These are phyloP conservation scores for Annulohypoxylon moriforme DNA, from an alignment of 495 filamentous ascomycete species.

Conservation along the genomic window DNA sequence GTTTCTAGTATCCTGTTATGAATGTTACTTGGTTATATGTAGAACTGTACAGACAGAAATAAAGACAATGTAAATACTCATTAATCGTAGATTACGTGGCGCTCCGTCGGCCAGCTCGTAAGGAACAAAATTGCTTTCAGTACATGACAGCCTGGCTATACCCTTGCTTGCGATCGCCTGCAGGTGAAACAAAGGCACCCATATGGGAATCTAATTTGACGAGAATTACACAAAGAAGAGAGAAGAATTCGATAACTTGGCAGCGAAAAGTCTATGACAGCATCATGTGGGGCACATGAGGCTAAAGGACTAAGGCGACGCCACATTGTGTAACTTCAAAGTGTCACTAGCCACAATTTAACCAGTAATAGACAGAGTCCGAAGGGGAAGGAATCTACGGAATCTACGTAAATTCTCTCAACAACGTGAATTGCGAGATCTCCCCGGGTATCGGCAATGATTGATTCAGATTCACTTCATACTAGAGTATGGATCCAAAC, in stretches of 20 bases:
- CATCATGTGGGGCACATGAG: conserved; percentile 20
- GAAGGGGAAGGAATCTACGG: conserved; percentile 3
- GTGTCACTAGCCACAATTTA: conserved; percentile 33
- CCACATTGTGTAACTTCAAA: conserved; percentile 1
- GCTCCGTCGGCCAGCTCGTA: neutral
- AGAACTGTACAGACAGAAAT: too few species aligned
- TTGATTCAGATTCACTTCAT: conserved; percentile 21
- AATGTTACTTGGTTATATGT: too few species aligned
- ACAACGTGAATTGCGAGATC: conserved; percentile 19
- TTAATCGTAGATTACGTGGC: conserved; percentile 3
- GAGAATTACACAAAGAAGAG: neutral
- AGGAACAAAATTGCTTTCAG: neutral
- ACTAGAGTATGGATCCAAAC: neutral
- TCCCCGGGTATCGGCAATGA: conserved; percentile 27
- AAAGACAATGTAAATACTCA: too few species aligned
- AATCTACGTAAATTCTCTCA: neutral
- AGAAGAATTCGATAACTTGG: conserved; percentile 27
- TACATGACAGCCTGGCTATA: neutral
- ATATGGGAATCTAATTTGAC: neutral
- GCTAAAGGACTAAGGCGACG: neutral
- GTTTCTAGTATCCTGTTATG: neutral
- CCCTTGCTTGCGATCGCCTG: neutral
- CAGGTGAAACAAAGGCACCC: conserved; percentile 9
- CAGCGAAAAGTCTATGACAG: conserved; percentile 44
- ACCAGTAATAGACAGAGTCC: conserved; percentile 25